Evolutionary conservation across 495 filamentous ascomycete genomes (phyloP).

Genomic region (Trypethelium eluteriae): DNA sequence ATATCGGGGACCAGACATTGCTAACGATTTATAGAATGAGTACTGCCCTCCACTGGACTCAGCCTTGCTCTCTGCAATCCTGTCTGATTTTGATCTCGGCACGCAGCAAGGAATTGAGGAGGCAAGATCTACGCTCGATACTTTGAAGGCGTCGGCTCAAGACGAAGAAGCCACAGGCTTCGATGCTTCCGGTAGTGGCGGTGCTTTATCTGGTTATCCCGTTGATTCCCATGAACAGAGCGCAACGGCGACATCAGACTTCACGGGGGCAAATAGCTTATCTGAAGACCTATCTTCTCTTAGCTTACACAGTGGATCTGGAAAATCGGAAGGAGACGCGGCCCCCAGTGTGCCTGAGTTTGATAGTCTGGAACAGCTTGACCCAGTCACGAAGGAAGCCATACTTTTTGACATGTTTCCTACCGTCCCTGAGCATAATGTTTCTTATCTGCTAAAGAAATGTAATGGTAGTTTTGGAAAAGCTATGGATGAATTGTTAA

Average conservation of each 20-base stretch:
- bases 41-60: conserved; percentile 59
- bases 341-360: conserved; percentile 15
- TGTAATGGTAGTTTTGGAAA: conserved; percentile 53
- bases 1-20: conserved; percentile 24
- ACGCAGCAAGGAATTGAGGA: conserved; percentile 42
- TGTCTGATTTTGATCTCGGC: conserved; percentile 54
- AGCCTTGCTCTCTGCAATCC: conserved; percentile 57
- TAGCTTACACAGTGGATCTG: conserved; percentile 27
- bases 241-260: conserved; percentile 30
- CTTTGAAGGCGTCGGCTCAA: conserved; percentile 51
- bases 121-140: conserved; percentile 49
- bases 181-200: conserved; percentile 66
- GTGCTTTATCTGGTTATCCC: conserved; percentile 21
- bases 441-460: conserved; percentile 58
- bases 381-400: conserved; percentile 44
- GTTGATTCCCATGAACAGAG: conserved; percentile 22
- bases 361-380: conserved; percentile 33
- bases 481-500: conserved; percentile 76
- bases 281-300: conserved; percentile 29
- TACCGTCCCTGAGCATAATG: conserved; percentile 51
- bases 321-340: conserved; percentile 14
- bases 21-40: conserved; percentile 24
- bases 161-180: conserved; percentile 64
- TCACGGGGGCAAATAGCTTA: conserved; percentile 43
- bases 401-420: conserved; percentile 64